These are phyloP conservation scores for peach (Prunus persica) DNA, from an alignment of 306 rosid species.

Conservation along the genomic window Prunus_persica_NCBIv2 NC_034014.1:13537501-13538000, in stretches of 20 bases:
- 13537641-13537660: neutral
- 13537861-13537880: conserved; percentile 38
- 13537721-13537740: too few relatives aligned
- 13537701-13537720: neutral
- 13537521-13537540: too few relatives aligned
- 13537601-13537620: neutral
- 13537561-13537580: too few relatives aligned
- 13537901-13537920: conserved; percentile 62
- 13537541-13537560: too few relatives aligned
- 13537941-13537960: conserved; percentile 55
- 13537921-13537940: conserved; percentile 65
- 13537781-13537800: neutral
- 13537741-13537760: too few relatives aligned
- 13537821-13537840: conserved; percentile 71
- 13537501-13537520: too few relatives aligned
- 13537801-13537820: conserved; percentile 21
- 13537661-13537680: neutral
- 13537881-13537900: conserved; percentile 22
- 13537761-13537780: neutral
- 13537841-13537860: conserved; percentile 70
- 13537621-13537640: neutral
- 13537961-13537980: conserved; percentile 68
- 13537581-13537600: too few relatives aligned
- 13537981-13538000: conserved; percentile 80
- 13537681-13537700: neutral